Conservation (phyloP, 2,329 filamentous ascomycete genomes). For the Sporothrix brunneoviolacea region DNA sequence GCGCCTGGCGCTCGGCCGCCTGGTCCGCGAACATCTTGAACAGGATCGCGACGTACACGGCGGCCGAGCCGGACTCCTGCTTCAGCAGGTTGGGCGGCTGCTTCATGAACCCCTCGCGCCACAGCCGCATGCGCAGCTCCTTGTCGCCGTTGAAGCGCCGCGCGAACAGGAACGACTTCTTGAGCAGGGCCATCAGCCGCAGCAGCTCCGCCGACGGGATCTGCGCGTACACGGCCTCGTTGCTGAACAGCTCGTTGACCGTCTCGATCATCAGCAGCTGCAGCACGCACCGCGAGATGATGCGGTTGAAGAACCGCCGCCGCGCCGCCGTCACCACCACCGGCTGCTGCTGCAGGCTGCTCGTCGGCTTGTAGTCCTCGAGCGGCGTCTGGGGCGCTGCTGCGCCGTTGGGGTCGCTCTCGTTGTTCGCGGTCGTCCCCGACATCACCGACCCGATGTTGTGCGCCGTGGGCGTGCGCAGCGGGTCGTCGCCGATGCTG, state of each 20-base stretch:
- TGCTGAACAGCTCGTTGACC: slow-evolving; percentile 96
- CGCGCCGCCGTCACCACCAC: slow-evolving; percentile 89
- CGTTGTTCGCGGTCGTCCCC: background rate
- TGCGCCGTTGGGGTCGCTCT: slow-evolving; percentile 30
- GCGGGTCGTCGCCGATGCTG: slow-evolving; percentile 29
- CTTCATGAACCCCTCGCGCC: slow-evolving; percentile 99
- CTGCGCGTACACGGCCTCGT: slow-evolving; percentile 86
- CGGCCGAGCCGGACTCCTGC: slow-evolving; percentile 87
- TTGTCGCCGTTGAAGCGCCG: slow-evolving; percentile 98
- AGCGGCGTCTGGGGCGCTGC: slow-evolving; percentile 35
- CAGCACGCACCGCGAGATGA: slow-evolving; percentile 96
- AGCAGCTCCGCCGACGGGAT: slow-evolving; percentile 88
- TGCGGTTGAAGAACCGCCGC: slow-evolving; percentile 95
- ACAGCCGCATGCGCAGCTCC: slow-evolving; percentile 86
- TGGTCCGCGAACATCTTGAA: slow-evolving; percentile 97
- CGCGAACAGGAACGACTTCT: slow-evolving; percentile 94
- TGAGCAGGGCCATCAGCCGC: slow-evolving; percentile 85
- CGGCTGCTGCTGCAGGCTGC: slow-evolving; percentile 75
- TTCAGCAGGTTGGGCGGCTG: slow-evolving; percentile 96
- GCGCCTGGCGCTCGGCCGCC: slow-evolving; percentile 71
- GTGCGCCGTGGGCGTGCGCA: slow-evolving; percentile 24
- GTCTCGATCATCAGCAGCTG: slow-evolving; percentile 99
- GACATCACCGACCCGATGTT: background rate
- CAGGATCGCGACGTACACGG: slow-evolving; percentile 91
- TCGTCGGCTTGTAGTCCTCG: slow-evolving; percentile 81